Evolutionary conservation across 106 monocot genomes (phyloP).

Genomic region (Vanilla planifolia): DNA sequence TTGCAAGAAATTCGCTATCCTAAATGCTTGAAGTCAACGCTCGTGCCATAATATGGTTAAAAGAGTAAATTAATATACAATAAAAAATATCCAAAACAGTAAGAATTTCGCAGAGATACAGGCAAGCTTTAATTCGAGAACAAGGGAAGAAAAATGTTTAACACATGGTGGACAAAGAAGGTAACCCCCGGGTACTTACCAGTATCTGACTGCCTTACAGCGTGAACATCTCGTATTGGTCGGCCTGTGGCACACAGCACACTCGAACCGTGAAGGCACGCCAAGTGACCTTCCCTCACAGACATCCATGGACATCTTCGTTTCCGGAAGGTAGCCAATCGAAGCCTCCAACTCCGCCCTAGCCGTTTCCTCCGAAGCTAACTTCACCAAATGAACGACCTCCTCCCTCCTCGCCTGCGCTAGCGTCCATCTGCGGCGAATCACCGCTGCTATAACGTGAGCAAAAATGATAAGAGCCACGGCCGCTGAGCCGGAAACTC

Average conservation of each 20-base stretch:
- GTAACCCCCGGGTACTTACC: conserved; percentile 16
- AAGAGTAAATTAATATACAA: neutral
- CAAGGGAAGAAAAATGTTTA: conserved; percentile 1
- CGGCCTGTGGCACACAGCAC: conserved; percentile 27
- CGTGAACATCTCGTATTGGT: conserved; percentile 33
- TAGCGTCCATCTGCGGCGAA: conserved; percentile 21
- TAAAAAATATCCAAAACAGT: neutral
- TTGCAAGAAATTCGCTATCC: neutral
- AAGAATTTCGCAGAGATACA: neutral
- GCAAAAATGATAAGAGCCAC: neutral
- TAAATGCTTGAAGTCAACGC: neutral
- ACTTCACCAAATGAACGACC: conserved; percentile 10
- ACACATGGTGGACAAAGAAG: too few relatives aligned
- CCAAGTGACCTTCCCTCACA: neutral
- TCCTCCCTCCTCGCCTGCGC: conserved; percentile 23
- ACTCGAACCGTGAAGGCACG: conserved; percentile 4
- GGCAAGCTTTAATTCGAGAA: neutral
- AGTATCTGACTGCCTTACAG: conserved; percentile 41
- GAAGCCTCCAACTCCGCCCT: conserved; percentile 17
- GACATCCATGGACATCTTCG: neutral
- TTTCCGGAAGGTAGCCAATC: conserved; percentile 3
- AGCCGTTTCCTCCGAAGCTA: conserved; percentile 18
- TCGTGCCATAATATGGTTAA: neutral
- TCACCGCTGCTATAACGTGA: neutral
- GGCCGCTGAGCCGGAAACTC: conserved; percentile 11